These are phyloP conservation scores for Ceratobasidium theobromae DNA, from an alignment of 1,284 basidiomycete genomes.

Conservation along the genomic window DNA sequence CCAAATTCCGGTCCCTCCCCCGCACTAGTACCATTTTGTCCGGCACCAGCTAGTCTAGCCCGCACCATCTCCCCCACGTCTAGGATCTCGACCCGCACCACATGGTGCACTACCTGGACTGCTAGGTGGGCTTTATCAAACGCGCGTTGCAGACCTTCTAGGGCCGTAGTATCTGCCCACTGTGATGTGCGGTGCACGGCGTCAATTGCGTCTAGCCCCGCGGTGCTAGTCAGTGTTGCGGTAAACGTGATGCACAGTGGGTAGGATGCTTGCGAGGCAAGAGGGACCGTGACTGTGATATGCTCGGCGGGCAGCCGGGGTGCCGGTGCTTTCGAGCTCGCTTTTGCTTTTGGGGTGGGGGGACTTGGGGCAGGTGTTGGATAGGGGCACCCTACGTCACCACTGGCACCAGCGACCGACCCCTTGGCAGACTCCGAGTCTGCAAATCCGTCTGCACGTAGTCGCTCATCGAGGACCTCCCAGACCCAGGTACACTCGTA, in stretches of 20 bases:
- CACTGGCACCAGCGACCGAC: too few relatives aligned
- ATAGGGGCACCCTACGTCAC: too few relatives aligned
- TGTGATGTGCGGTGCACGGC: not conserved
- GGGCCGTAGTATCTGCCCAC: conserved; percentile 9
- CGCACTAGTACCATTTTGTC: not conserved
- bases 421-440: not conserved
- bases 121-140: conserved; percentile 26
- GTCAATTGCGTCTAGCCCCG: conserved; percentile 17
- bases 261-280: not conserved
- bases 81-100: not conserved
- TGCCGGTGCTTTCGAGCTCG: too few relatives aligned
- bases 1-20: conserved; percentile 10
- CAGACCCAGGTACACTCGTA: conserved; percentile 23
- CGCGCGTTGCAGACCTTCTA: conserved; percentile 21
- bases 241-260: not conserved
- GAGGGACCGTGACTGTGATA: not conserved
- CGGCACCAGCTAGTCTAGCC: not conserved
- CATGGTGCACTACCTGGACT: conserved; percentile 21
- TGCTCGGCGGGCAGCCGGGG: not conserved
- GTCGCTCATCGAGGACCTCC: conserved; percentile 12
- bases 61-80: not conserved
- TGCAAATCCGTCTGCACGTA: not conserved
- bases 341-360: too few relatives aligned
- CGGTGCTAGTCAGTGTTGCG: not conserved
- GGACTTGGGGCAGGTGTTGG: not conserved